Conservation (phyloP, 441 rosid species). For the Geranium incanum region DNA sequence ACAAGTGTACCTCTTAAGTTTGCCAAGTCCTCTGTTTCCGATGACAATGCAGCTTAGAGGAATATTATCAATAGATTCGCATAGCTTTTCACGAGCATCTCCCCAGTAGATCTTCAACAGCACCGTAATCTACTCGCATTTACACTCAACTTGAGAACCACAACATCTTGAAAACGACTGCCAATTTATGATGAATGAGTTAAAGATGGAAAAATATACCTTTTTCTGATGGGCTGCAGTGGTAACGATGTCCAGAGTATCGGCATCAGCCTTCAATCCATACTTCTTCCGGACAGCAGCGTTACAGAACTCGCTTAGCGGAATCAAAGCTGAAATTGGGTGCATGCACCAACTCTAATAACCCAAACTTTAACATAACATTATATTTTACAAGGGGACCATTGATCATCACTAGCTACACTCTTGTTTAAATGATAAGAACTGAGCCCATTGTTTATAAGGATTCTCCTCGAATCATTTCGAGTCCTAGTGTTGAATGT, state of each 20-base stretch:
- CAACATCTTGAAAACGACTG: background rate
- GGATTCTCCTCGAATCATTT: no score
- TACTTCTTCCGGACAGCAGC: conserved; percentile 54
- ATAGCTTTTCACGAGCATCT: background rate
- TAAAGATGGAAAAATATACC: background rate
- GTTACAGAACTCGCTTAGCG: conserved; percentile 53
- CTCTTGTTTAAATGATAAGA: no score
- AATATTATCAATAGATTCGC: background rate
- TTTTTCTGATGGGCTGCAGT: background rate
- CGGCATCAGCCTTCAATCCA: conserved; percentile 32
- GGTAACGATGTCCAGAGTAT: background rate
- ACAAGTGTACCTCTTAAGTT: background rate
- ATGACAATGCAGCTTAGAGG: background rate
- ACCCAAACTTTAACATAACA: no score
- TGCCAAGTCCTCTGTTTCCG: background rate
- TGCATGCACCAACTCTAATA: background rate
- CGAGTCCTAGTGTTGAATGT: no score
- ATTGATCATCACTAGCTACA: no score
- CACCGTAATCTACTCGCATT: no score
- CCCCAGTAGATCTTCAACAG: background rate
- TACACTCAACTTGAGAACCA: background rate
- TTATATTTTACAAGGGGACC: no score
- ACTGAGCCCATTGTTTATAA: no score
- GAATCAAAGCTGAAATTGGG: conserved; percentile 56
- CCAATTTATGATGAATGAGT: background rate